Conservation (phyloP, 2,329 filamentous ascomycete species). For the Thelonectria blattea region DNA sequence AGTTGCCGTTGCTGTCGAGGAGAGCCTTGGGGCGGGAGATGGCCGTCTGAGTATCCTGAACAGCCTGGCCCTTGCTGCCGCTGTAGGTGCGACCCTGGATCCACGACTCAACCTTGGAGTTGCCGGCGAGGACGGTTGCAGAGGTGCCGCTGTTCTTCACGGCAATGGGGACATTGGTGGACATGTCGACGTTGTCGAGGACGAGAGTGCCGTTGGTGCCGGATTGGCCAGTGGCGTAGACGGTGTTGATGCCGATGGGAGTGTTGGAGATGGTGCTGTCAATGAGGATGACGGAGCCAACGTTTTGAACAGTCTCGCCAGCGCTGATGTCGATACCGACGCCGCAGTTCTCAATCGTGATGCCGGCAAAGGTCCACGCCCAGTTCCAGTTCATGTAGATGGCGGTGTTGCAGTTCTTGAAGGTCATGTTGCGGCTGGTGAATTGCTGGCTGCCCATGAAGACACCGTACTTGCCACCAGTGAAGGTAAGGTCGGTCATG, state of each 20-base stretch:
- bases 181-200: conserved; percentile 89
- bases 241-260: conserved; percentile 75
- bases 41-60: conserved; percentile 63
- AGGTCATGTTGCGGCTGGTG: conserved; percentile 81
- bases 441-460: conserved; percentile 90
- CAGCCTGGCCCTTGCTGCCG: conserved; percentile 52
- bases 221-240: conserved; percentile 67
- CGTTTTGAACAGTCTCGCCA: conserved; percentile 69
- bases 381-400: conserved; percentile 94
- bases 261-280: conserved; percentile 83
- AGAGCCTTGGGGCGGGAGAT: conserved; percentile 71
- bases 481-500: conserved; percentile 83
- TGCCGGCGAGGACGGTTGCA: conserved; percentile 69
- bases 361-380: conserved; percentile 80
- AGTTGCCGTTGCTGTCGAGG: conserved; percentile 65
- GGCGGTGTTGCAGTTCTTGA: conserved; percentile 82
- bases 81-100: conserved; percentile 79
- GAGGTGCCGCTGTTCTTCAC: conserved; percentile 65
- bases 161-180: conserved; percentile 67
- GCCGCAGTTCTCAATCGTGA: conserved; percentile 76
- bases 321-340: conserved; percentile 81
- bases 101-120: conserved; percentile 73
- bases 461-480: conserved; percentile 78
- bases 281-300: conserved; percentile 78
- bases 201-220: conserved; percentile 81